Evolutionary conservation across 306 rosid genomes (phyloP).

Genomic region (Dryas drummondii): DNA sequence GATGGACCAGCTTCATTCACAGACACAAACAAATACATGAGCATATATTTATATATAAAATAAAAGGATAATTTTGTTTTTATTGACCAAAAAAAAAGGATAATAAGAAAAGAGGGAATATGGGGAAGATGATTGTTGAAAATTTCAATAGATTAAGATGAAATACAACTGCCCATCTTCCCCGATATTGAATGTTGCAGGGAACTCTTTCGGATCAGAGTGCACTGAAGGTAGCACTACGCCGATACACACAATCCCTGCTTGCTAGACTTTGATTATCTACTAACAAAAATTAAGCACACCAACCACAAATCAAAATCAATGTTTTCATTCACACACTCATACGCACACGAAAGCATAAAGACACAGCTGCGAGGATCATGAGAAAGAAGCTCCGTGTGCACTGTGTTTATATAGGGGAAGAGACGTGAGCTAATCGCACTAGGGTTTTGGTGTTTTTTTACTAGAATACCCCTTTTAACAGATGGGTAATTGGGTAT

Average conservation of each 20-base stretch:
- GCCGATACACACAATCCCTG: conserved; percentile 91
- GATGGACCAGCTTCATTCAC: no score
- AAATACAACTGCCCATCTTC: conserved; percentile 80
- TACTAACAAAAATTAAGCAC: no score
- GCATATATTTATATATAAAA: no score
- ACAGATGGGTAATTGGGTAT: not conserved
- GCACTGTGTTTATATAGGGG: not conserved
- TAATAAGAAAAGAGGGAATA: not conserved
- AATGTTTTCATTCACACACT: not conserved
- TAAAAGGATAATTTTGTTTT: no score
- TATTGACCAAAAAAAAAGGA: no score
- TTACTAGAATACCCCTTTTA: conserved; percentile 2
- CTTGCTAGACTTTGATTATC: not conserved
- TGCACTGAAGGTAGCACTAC: conserved; percentile 48
- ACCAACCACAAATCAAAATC: not conserved
- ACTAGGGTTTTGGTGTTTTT: not conserved
- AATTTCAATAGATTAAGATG: conserved; percentile 31
- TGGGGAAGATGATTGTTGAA: conserved; percentile 79
- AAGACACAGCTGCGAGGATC: not conserved
- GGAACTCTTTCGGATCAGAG: conserved; percentile 69
- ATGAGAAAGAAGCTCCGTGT: not conserved
- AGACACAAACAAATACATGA: no score
- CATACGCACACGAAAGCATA: no score
- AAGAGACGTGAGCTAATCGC: not conserved
- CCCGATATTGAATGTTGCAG: conserved; percentile 51